Evolutionary conservation across 1,284 basidiomycete genomes (phyloP).

Genomic region (Stereum hirsutum): DNA sequence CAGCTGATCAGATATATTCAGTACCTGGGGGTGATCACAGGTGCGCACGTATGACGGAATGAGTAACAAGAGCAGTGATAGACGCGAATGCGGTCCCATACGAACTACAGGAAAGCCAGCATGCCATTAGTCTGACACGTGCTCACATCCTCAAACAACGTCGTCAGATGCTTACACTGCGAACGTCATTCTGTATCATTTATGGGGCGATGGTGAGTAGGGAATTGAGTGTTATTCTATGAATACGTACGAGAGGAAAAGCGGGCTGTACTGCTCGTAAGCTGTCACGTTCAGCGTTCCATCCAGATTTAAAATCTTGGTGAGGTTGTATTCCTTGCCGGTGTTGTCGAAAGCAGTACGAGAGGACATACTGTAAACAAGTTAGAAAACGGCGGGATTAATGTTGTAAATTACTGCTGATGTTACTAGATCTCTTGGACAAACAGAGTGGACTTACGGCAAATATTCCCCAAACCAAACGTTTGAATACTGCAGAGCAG

Average conservation of each 20-base stretch:
- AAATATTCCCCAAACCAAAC: conserved; percentile 50
- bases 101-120: no score
- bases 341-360: conserved; percentile 49
- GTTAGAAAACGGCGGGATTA: no score
- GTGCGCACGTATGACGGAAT: conserved; percentile 70
- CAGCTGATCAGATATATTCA: no score
- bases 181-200: conserved; percentile 32
- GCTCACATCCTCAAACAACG: no score
- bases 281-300: conserved; percentile 47
- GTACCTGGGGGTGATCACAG: no score
- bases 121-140: no score
- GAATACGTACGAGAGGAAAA: conserved; percentile 54
- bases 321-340: conserved; percentile 59
- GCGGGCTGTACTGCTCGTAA: conserved; percentile 72
- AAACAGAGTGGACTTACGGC: conserved; percentile 19
- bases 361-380: conserved; percentile 35
- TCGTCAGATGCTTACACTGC: no score
- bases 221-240: background rate
- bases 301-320: conserved; percentile 48
- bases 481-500: conserved; percentile 51
- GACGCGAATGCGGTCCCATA: conserved; percentile 45
- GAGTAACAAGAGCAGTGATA: conserved; percentile 55
- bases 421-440: background rate
- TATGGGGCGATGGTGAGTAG: background rate
- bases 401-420: background rate